Base-by-base conservation (phyloP, 2,329 filamentous ascomycete species). In the Arthroderma sp. region DNA sequence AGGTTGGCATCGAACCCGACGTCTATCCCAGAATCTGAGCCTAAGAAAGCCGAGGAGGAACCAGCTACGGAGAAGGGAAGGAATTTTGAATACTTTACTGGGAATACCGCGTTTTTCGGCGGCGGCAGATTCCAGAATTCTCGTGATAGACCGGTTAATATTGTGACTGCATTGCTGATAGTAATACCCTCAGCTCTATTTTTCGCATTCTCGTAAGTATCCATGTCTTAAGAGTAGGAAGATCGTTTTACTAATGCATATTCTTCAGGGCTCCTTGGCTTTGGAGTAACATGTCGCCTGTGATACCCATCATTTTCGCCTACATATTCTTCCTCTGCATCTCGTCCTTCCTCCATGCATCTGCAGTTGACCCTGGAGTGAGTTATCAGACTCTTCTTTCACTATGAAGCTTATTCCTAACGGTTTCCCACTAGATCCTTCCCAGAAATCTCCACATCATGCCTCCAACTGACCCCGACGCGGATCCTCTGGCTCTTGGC, bases 291-390 rank as follows among this genome's bases (percentile, higher is more conserved):
- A 79, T 95, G 62, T 94, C 88, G 38, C 91, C 91, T 33, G 90
- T 89, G 56, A 82, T 97, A 65, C 93, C 93, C 55, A 82, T 97
- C 64, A 72, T 88, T 44, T 97, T 95, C 74, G 91, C 83, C 56
- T 98, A 98, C 69, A 67, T 96, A n/a, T 89, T 89, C 66, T 91
- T 87, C 69, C 78, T 98, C 28, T 94, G 88, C 72, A 77, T 96
- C 52, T 95, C 91, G 23, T 97, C 93, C 2, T 98, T 97, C 67
- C 67, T 96, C 57, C 91, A 96, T 73, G 93, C 91, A 2, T 96
- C 93, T 2, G 80, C 87, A 56, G 87, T 91, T 47, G 91, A 98
- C 72, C 91, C 93, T 31, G 93, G 93, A 58, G 90, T 95, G 80
- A 79, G 88, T 81, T 37, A 60, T 21, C 28, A 7, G 31, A 11